A percentile compares a stretch with the other conserved stretches of the same genome.
Conservation (phyloP, 805 yeast species). For the Dipodascus geniculatus region DNA sequence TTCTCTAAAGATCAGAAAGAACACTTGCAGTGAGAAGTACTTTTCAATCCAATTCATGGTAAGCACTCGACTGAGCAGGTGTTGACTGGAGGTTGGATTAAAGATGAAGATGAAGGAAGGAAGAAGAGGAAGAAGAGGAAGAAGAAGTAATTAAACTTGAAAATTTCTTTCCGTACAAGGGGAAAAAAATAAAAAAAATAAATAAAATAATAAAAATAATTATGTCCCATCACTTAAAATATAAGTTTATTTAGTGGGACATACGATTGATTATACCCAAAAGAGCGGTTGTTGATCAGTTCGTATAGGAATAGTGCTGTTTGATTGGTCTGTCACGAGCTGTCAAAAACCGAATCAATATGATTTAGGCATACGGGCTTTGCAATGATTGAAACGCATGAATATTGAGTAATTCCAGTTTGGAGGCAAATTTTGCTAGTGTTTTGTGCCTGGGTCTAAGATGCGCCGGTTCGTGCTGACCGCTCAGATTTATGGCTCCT, state of each 20-base stretch:
- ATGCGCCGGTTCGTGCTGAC: too few relatives aligned
- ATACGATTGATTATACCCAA: neutral
- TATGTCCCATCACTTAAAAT: neutral
- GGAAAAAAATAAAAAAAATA: neutral
- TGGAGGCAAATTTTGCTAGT: too few relatives aligned
- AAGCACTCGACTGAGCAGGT: too few relatives aligned
- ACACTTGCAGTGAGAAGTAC: conserved; percentile 54
- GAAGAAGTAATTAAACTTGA: neutral
- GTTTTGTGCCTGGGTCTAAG: too few relatives aligned
- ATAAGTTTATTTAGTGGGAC: neutral
- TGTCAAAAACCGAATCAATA: too few relatives aligned
- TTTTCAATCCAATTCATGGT: neutral
- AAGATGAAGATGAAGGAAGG: neutral
- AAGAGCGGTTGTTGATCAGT: neutral
- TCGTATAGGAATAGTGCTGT: neutral
- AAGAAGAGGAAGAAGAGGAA: neutral
- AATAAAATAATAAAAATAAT: too few relatives aligned
- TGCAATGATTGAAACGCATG: too few relatives aligned
- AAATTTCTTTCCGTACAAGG: neutral
- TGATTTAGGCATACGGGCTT: too few relatives aligned
- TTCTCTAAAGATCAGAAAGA: conserved; percentile 86
- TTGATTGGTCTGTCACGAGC: neutral
- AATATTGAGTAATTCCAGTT: too few relatives aligned
- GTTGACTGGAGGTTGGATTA: neutral
- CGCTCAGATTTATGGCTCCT: too few relatives aligned